These are phyloP conservation scores for Euclidium syriacum DNA, from an alignment of 345 rosid species.

Conservation along the genomic window DNA sequence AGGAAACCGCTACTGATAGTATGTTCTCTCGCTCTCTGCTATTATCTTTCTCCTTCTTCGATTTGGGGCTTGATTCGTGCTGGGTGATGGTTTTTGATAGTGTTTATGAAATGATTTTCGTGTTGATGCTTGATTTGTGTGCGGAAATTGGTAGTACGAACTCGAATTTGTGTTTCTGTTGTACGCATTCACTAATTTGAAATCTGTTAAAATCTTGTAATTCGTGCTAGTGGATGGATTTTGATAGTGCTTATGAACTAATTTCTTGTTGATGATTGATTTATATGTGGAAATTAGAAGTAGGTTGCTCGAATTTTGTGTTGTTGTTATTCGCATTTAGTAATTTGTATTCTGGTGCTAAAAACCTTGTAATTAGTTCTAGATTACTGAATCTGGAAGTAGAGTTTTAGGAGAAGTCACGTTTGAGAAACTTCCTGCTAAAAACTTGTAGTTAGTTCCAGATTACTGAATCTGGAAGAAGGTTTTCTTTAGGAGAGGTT, in stretches of 20 bases:
- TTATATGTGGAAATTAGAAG: neutral
- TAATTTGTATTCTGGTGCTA: slow-evolving; percentile 1
- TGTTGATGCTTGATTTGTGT: neutral
- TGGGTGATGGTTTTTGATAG: neutral
- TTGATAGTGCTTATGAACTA: neutral
- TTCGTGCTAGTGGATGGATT: neutral
- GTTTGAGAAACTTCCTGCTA: slow-evolving; percentile 5
- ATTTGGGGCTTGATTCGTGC: neutral
- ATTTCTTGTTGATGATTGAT: slow-evolving; percentile 2
- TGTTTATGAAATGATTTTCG: neutral
- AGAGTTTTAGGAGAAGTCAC: neutral
- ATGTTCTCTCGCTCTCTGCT: slow-evolving; percentile 22
- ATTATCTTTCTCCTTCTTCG: neutral
- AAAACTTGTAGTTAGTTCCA: too few species aligned
- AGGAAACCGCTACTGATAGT: slow-evolving; percentile 38
- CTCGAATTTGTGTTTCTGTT: too few species aligned
- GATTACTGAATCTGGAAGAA: slow-evolving; percentile 14
- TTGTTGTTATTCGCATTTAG: neutral
- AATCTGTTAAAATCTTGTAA: neutral
- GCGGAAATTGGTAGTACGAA: neutral
- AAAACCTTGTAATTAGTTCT: neutral
- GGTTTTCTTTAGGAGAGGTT: neutral
- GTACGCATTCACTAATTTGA: neutral
- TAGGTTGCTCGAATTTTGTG: neutral
- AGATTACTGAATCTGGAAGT: slow-evolving; percentile 11